phyloP scores from a whole-genome alignment of 2,329 filamentous ascomycete species.

The Venturia asperata region DNA sequence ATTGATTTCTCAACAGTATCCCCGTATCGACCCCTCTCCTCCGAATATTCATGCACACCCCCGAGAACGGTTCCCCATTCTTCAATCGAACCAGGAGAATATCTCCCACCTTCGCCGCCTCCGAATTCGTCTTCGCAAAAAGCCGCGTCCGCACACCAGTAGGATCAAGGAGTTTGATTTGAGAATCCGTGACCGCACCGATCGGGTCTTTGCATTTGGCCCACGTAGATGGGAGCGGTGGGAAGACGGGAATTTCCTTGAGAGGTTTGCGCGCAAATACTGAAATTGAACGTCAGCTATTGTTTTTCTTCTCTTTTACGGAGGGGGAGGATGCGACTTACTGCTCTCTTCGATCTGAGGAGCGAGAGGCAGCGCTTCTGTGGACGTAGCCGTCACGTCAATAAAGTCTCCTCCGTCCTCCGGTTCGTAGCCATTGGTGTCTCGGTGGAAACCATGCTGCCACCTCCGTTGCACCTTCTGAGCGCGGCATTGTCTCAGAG shows the following conservation, averaged over 20 bases:
- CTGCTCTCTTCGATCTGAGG: neutral
- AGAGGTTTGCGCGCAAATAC: constrained; percentile 21
- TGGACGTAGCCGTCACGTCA: constrained; percentile 5
- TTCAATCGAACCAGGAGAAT: constrained; percentile 83
- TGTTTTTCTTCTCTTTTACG: neutral
- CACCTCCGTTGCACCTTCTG: constrained; percentile 17
- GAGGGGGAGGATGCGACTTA: neutral
- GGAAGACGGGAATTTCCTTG: constrained; percentile 46
- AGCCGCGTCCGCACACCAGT: constrained; percentile 74
- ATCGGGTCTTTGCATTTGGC: constrained; percentile 60
- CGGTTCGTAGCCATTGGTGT: neutral
- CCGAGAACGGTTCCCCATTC: constrained; percentile 81
- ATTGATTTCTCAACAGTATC: constrained; percentile 75
- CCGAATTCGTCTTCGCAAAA: constrained; percentile 69
- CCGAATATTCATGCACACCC: constrained; percentile 80
- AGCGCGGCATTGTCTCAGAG: constrained; percentile 1
- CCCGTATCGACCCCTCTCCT: constrained; percentile 83
- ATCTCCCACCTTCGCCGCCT: constrained; percentile 77
- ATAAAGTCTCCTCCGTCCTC: constrained; percentile 5
- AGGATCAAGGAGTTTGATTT: constrained; percentile 73
- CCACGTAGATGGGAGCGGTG: constrained; percentile 50
- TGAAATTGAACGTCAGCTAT: neutral
- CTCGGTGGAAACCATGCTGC: constrained; percentile 2
- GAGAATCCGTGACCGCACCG: constrained; percentile 55
- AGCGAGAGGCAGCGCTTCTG: constrained; percentile 21